Evolutionary conservation across 192 early-diverging fungal species (phyloP).

Genomic region (Coemansia sp.): DNA sequence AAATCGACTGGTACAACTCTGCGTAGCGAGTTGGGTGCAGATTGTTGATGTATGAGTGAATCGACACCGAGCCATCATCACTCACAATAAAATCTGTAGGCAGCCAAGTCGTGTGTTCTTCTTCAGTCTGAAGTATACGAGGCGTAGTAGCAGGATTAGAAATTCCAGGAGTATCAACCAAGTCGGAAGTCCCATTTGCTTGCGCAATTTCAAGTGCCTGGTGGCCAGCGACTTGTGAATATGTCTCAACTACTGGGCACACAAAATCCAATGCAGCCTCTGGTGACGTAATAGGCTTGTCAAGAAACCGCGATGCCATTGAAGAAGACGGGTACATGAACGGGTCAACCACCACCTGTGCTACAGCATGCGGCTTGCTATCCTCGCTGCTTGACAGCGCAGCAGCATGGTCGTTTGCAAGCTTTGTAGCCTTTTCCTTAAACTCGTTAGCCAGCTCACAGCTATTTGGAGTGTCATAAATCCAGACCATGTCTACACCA

Average conservation of each 20-base stretch:
- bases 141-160: too few relatives aligned
- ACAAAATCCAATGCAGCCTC: background rate
- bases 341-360: background rate
- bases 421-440: background rate
- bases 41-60: too few relatives aligned
- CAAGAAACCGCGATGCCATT: background rate
- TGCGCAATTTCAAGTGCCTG: too few relatives aligned
- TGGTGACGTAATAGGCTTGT: background rate
- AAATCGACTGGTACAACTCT: too few relatives aligned
- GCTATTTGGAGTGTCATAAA: background rate
- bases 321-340: background rate
- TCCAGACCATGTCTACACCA: constrained; percentile 15
- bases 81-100: constrained; percentile 3
- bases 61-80: background rate
- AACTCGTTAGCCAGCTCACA: background rate
- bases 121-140: too few relatives aligned
- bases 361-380: too few relatives aligned
- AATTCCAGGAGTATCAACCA: too few relatives aligned
- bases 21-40: too few relatives aligned
- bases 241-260: too few relatives aligned
- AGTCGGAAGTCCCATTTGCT: too few relatives aligned
- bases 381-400: background rate
- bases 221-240: too few relatives aligned
- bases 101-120: background rate
- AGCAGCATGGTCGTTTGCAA: background rate